A percentile compares a stretch with the other conserved stretches of the same genome.
Evolutionary conservation across 1,284 basidiomycete species (phyloP).

Genomic region (Fistulina hepatica): DNA sequence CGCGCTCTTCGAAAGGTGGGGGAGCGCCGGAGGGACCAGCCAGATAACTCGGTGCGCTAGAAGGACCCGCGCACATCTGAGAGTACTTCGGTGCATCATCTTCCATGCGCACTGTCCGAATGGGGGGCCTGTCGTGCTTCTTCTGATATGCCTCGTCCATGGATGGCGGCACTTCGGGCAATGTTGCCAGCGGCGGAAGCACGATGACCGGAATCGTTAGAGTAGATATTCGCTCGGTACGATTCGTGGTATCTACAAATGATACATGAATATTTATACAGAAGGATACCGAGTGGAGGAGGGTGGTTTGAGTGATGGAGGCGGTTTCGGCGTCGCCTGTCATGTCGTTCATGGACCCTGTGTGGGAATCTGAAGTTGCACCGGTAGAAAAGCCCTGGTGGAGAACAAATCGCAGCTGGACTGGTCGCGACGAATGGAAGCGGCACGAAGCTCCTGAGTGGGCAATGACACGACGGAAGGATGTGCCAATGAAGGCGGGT

Average conservation of each 20-base stretch:
- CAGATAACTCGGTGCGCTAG: too few species aligned
- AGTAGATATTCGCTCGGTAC: slow-evolving; percentile 51
- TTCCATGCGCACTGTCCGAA: slow-evolving; percentile 54
- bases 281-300: slow-evolving; percentile 64
- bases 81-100: slow-evolving; percentile 64
- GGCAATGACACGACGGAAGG: slow-evolving; percentile 44
- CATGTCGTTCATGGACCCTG: too few species aligned
- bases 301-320: slow-evolving; percentile 64
- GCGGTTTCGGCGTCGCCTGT: slow-evolving; percentile 57
- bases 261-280: slow-evolving; percentile 52
- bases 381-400: slow-evolving; percentile 45
- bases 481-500: slow-evolving; percentile 27
- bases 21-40: slow-evolving; percentile 48
- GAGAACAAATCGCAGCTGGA: slow-evolving; percentile 61
- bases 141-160: slow-evolving; percentile 68
- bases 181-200: slow-evolving; percentile 58
- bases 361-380: slow-evolving; percentile 40
- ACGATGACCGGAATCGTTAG: slow-evolving; percentile 57
- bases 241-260: slow-evolving; percentile 56
- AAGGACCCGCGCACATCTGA: slow-evolving; percentile 61
- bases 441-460: slow-evolving; percentile 71
- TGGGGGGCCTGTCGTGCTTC: slow-evolving; percentile 72
- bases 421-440: slow-evolving; percentile 56
- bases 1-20: slow-evolving; percentile 73
- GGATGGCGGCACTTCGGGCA: slow-evolving; percentile 60